Evolutionary conservation across 225 moss, liverwort and hornwort genomes (phyloP).

Genomic region (Takakia lepidozioides): DNA sequence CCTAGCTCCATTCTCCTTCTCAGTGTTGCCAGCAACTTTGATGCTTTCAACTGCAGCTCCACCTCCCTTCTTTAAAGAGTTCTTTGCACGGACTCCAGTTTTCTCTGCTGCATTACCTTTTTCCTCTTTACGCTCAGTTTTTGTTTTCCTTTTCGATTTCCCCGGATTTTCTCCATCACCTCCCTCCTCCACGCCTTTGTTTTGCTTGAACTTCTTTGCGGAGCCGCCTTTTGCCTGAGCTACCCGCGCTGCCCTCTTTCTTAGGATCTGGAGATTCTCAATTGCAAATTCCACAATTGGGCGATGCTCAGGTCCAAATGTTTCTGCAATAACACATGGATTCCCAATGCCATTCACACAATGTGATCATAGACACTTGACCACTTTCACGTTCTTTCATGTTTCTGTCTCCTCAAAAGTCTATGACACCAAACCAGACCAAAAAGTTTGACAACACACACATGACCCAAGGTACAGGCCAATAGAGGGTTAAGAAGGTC

Average conservation of each 20-base stretch:
- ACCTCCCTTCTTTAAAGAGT: constrained; percentile 6
- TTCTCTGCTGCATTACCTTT: not conserved
- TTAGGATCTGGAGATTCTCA: constrained; percentile 75
- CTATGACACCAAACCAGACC: too few relatives aligned
- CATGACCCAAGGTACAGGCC: too few relatives aligned
- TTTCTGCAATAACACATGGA: constrained; percentile 46
- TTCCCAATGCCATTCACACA: too few relatives aligned
- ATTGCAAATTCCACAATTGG: constrained; percentile 92
- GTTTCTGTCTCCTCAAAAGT: too few relatives aligned
- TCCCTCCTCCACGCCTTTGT: constrained; percentile 10
- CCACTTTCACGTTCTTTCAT: too few relatives aligned
- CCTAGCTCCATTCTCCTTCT: constrained; percentile 17
- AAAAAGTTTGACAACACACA: too few relatives aligned
- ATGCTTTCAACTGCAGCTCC: not conserved
- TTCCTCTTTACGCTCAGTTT: not conserved
- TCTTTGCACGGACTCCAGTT: too few relatives aligned
- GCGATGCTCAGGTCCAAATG: constrained; percentile 70
- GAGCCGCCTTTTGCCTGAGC: constrained; percentile 44
- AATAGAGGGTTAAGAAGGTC: too few relatives aligned
- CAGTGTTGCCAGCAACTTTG: constrained; percentile 4
- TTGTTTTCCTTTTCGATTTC: constrained; percentile 15
- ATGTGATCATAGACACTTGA: too few relatives aligned
- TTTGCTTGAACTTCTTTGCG: constrained; percentile 5
- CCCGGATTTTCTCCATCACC: constrained; percentile 11
- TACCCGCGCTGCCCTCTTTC: constrained; percentile 65